Base-by-base conservation (phyloP, 108 stramenopile species). In the Cyclotella atomus region DNA sequence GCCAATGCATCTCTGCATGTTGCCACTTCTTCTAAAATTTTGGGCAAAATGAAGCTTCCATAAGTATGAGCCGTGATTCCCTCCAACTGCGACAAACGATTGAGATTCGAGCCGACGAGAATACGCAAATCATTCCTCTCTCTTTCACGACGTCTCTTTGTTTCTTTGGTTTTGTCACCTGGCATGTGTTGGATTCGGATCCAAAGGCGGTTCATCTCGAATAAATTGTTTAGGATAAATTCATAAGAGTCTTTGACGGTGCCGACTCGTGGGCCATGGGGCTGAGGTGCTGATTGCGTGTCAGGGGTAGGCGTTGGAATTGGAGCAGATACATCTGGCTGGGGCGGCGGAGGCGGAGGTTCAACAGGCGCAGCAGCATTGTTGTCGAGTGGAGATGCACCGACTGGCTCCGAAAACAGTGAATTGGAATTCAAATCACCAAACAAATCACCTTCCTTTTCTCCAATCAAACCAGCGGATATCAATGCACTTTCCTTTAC, bases 151-250 rank as follows among this genome's bases (percentile, higher is more conserved):
- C 91, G 86, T 60, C 93, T 94, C 33, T 92, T 84, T 29, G 86
- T 85, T 67, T 95, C 96, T 61, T 91, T 91, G 68, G 79, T 82
- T 29, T 81, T 77, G 63, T 89, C 89, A 28, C 92, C 90, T 17
- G 91, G 91, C 68, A 93, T 71, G 63, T 94, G 88, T 86, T 98
- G 98, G 77, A 99, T 95, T 25, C 99, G 97, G 3, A 99, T 97
- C 99, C 99, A 99, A 28, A 99, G 88, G 30, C 97, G 93, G 83
- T 99, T 99, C 85, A 97, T 96, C 87, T 98, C 98, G 54, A 86
- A 68, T 65, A 99, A 96, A 76, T 98, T 99, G 43, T 89, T 83
- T 60, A 99, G 78, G 55, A 99, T 83, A 59, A 98, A 99, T 68
- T 95, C 87, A 64, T 95, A 87, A 16, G 97, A 95, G 87, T 98